Evolutionary conservation across 805 yeast species (phyloP).

Genomic region (Scheffersomyces ergatensis): DNA sequence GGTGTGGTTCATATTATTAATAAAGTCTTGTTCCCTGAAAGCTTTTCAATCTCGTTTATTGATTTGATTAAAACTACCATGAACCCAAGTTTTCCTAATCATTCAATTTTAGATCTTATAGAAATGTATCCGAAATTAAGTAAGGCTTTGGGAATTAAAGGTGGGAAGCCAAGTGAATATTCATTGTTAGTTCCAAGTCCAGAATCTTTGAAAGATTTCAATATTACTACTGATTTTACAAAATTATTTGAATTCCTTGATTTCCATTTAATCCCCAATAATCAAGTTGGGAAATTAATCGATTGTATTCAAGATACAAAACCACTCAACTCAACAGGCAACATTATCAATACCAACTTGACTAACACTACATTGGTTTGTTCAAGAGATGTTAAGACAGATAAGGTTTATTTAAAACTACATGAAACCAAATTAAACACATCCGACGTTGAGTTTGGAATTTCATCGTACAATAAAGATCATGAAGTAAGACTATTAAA

Average conservation of each 20-base stretch:
- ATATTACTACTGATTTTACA: conserved; percentile 41
- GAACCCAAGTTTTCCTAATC: conserved; percentile 23
- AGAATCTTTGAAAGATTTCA: conserved; percentile 51
- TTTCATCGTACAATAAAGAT: conserved; percentile 40
- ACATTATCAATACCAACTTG: conserved; percentile 44
- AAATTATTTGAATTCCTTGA: conserved; percentile 54
- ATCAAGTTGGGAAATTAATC: conserved; percentile 45
- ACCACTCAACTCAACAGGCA: conserved; percentile 6
- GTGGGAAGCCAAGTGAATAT: conserved; percentile 25
- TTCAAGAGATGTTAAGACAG: conserved; percentile 22
- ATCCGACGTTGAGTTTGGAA: background rate
- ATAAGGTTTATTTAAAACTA: conserved; percentile 34
- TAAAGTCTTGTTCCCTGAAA: conserved; percentile 54
- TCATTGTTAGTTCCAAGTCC: conserved; percentile 76
- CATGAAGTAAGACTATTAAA: conserved; percentile 58
- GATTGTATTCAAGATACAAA: conserved; percentile 36
- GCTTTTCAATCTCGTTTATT: conserved; percentile 47
- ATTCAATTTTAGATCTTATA: conserved; percentile 46
- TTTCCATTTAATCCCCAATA: conserved; percentile 67
- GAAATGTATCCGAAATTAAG: conserved; percentile 39
- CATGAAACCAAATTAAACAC: conserved; percentile 1
- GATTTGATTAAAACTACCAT: conserved; percentile 60
- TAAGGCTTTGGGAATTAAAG: conserved; percentile 36
- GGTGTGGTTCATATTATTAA: conserved; percentile 81
- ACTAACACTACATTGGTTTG: conserved; percentile 38